phyloP scores from a whole-genome alignment of 176 grass and related monocot genomes.

The Chrysopogon serrulatus region DNA sequence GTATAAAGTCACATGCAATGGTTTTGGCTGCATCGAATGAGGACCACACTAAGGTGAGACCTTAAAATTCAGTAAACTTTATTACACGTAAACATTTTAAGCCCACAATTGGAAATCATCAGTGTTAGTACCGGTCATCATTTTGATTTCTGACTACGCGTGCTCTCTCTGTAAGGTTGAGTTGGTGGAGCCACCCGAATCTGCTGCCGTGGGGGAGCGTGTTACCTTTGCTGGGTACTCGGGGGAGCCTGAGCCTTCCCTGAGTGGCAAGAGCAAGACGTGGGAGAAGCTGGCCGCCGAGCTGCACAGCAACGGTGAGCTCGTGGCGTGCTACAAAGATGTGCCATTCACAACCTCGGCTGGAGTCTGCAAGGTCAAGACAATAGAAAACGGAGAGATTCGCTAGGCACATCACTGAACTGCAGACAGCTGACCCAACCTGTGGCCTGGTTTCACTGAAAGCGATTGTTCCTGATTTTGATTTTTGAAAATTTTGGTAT shows the following conservation, averaged over 20 bases:
- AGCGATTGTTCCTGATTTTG: neutral
- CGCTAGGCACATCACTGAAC: slow-evolving; percentile 33
- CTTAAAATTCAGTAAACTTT: neutral
- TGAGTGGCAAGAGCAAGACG: slow-evolving; percentile 76
- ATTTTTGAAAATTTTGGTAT: neutral
- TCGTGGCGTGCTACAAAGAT: slow-evolving; percentile 74
- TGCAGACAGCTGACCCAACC: neutral
- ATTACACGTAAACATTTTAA: neutral
- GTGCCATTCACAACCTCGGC: slow-evolving; percentile 65
- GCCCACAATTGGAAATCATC: neutral
- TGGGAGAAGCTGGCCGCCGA: slow-evolving; percentile 84
- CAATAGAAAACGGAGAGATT: slow-evolving; percentile 65
- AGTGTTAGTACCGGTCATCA: neutral
- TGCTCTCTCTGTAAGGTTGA: slow-evolving; percentile 47
- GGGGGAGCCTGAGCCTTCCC: slow-evolving; percentile 62
- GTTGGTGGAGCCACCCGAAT: slow-evolving; percentile 76
- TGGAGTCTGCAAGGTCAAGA: slow-evolving; percentile 69
- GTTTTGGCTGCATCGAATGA: slow-evolving; percentile 94
- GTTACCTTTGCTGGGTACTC: slow-evolving; percentile 67
- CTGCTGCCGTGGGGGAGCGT: slow-evolving; percentile 57
- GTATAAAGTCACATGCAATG: slow-evolving; percentile 95
- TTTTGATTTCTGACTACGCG: neutral
- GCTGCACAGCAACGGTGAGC: slow-evolving; percentile 60
- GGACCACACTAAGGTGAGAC: slow-evolving; percentile 70
- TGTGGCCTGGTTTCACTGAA: neutral